Evolutionary conservation across 345 rosid species (phyloP), one percentile per base, ranked within the genome.

Genomic region (Aethionema arabicum): DNA sequence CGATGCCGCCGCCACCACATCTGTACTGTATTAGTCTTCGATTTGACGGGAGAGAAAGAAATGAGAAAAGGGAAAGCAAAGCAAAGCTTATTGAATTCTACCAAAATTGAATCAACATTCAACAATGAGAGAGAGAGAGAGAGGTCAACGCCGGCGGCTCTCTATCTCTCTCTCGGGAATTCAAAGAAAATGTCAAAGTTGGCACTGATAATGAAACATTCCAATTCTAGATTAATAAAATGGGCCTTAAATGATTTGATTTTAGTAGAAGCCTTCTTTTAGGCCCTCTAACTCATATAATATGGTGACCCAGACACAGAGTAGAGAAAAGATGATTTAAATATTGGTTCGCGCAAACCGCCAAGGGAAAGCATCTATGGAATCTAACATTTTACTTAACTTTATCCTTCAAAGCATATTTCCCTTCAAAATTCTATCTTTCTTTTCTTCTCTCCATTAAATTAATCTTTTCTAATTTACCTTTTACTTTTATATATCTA

Each of bases 101-200:
- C 41, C 12, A 52, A 57, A 6, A 27, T 42, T 43, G n/a, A n/a
- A n/a, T n/a, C n/a, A n/a, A n/a, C n/a, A n/a, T n/a, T n/a, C n/a
- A n/a, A n/a, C n/a, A n/a, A n/a, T n/a, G n/a, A n/a, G n/a, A n/a
- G n/a, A n/a, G n/a, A n/a, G n/a, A n/a, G n/a, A n/a, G n/a, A n/a
- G n/a, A n/a, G n/a, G n/a, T n/a, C n/a, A n/a, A n/a, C n/a, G n/a
- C n/a, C n/a, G n/a, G n/a, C n/a, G n/a, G n/a, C n/a, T n/a, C n/a
- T n/a, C n/a, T n/a, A n/a, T n/a, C n/a, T n/a, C n/a, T n/a, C n/a
- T n/a, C n/a, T n/a, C n/a, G n/a, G n/a, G n/a, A n/a, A n/a, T n/a
- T n/a, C n/a, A n/a, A n/a, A 8, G 41, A 11, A 68, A 14, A 44
- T 44, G 72, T 59, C 72, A 68, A 60, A 51, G n/a, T n/a, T n/a